Evolutionary conservation across 83 land plant species (phyloP), one percentile per base, ranked within the genome.

Genomic region (Picea abies): DNA sequence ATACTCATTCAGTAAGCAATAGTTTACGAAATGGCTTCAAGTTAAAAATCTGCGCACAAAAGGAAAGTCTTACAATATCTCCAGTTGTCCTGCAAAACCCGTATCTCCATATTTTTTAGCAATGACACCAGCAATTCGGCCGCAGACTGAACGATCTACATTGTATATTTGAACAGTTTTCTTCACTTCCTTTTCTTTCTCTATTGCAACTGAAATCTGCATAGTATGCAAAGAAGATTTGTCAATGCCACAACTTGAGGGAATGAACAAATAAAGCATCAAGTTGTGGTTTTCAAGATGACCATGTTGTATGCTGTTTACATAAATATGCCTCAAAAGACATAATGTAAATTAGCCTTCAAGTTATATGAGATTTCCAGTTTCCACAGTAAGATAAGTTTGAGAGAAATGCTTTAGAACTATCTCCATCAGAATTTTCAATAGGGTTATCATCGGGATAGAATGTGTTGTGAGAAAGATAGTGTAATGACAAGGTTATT

Each of bases 51-150:
- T 15, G 1, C 60, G 35, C 60, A 88, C 32, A 56, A 84, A 65
- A 49, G 14, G 12, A 23, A 37, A 29, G 56, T 80, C 96, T 88
- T 90, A 97, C 99, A 90, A 91, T 68, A 97, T 81, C 73, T 96
- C 92, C 58, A 97, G 91, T 84, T 90, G 97, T 75, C 99, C 99
- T 32, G 99, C 98, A 89, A 93, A 97, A 39, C 99, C 99, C 60
- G 93, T 93, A 83, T 96, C 99, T 14, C 99, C 99, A 84, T 97
- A 96, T 76, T 91, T 93, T 89, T 94, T 96, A 60, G 99, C 99
- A 85, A 97, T 86, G 0, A 85, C 93, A 81, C 99, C 99, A 73
- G 98, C 91, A 63, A 97, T 84, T 37, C 99, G 99, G 4, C 98
- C 99, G 90, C 99, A 93, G 56, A 90, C 99, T 86, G 99, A 90